These are phyloP conservation scores for Peronosclerospora sorghi DNA, from an alignment of 352 stramenopile genomes.

Conservation along the genomic window DNA sequence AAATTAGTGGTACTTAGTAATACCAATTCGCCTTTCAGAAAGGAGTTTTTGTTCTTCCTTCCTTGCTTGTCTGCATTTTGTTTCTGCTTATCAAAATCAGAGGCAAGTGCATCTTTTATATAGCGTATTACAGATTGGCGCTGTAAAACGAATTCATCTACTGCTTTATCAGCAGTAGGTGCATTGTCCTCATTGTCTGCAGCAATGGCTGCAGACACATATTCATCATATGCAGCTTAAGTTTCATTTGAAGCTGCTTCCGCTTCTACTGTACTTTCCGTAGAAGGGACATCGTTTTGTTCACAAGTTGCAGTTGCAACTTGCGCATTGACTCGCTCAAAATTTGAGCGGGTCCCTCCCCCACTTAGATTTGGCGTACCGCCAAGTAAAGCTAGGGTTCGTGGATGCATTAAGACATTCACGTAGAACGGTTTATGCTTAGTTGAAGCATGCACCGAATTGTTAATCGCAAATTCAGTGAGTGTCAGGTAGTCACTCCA, in stretches of 20 bases:
- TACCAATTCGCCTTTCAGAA: not conserved
- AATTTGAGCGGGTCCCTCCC: not conserved
- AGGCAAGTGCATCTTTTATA: not conserved
- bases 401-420: not conserved
- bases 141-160: not conserved
- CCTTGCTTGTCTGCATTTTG: not conserved
- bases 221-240: not conserved
- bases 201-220: too few relatives aligned
- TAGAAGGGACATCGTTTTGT: not conserved
- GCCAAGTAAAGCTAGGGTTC: not conserved
- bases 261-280: not conserved
- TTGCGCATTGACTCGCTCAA: not conserved
- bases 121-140: not conserved
- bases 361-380: not conserved
- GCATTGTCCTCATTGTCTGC: too few relatives aligned
- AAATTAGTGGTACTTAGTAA: not conserved
- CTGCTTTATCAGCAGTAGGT: not conserved
- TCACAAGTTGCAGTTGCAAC: not conserved
- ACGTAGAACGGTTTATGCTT: not conserved
- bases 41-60: not conserved
- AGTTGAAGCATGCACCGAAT: not conserved
- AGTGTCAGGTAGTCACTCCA: not conserved
- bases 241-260: not conserved
- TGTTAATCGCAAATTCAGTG: not conserved
- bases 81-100: not conserved